These are phyloP conservation scores for Ceratobasidium sp. DNA, from an alignment of 1,284 basidiomycete species.

Conservation along the genomic window DNA sequence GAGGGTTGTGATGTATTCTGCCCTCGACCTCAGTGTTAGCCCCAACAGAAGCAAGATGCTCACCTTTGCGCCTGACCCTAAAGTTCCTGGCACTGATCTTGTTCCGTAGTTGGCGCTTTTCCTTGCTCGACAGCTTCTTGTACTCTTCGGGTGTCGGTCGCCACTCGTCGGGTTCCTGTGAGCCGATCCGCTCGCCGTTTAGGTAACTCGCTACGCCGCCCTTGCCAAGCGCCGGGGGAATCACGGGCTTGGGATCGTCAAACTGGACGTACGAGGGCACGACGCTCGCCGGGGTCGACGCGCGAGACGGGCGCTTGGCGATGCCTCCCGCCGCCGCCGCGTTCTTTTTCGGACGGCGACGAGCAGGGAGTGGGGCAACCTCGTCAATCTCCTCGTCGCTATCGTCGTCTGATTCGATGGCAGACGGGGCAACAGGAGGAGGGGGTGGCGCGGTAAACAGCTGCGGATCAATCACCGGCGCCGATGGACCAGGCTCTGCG, in stretches of 20 bases:
- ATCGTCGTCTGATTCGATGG: slow-evolving; percentile 41
- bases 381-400: slow-evolving; percentile 50
- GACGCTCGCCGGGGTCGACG: slow-evolving; percentile 42
- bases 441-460: slow-evolving; percentile 54
- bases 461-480: slow-evolving; percentile 58
- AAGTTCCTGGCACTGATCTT: slow-evolving; percentile 97
- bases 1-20: slow-evolving; percentile 91
- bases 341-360: slow-evolving; percentile 57
- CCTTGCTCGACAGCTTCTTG: slow-evolving; percentile 93
- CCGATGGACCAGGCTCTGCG: slow-evolving; percentile 25
- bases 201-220: slow-evolving; percentile 26
- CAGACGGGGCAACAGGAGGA: slow-evolving; percentile 31
- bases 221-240: slow-evolving; percentile 22
- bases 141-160: slow-evolving; percentile 90
- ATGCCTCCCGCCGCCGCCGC: slow-evolving; percentile 76
- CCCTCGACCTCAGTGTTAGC: slow-evolving; percentile 34
- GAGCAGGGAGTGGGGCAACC: slow-evolving; percentile 41
- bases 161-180: slow-evolving; percentile 68
- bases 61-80: slow-evolving; percentile 88
- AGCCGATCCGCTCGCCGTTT: slow-evolving; percentile 51
- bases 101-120: slow-evolving; percentile 95
- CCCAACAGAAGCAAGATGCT: slow-evolving; percentile 40
- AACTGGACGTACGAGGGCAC: slow-evolving; percentile 38
- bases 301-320: slow-evolving; percentile 43
- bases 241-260: slow-evolving; percentile 46